phyloP scores from a whole-genome alignment of 306 rosid species.

The Prunus salicina region DNA sequence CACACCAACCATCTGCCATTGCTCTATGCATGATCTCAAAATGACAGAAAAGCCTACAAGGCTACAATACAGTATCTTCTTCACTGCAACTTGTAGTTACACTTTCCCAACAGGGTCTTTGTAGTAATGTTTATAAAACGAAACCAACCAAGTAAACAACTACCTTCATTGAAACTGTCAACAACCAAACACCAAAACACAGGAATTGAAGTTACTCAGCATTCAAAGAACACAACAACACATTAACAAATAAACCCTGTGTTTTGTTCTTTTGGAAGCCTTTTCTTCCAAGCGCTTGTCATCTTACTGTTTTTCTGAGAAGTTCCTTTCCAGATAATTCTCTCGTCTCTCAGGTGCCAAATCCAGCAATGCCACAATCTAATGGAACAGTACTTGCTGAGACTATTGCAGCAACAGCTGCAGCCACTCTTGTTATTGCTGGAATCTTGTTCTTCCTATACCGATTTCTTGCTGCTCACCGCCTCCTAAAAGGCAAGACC shows the following conservation, averaged over 20 bases:
- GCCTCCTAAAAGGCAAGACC: slow-evolving; percentile 24
- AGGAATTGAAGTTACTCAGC: neutral
- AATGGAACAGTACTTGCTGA: slow-evolving; percentile 29
- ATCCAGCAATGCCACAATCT: slow-evolving; percentile 34
- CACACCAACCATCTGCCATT: slow-evolving; percentile 14
- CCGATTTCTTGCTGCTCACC: slow-evolving; percentile 26
- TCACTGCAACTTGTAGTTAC: neutral
- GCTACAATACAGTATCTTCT: neutral
- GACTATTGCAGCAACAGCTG: slow-evolving; percentile 57
- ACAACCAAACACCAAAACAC: slow-evolving; percentile 16
- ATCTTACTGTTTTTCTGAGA: neutral
- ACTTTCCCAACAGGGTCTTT: slow-evolving; percentile 1
- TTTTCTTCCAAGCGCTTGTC: neutral
- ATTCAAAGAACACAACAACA: neutral
- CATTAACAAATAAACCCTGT: neutral
- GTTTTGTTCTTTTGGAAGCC: neutral
- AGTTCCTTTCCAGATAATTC: neutral
- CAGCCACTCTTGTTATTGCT: slow-evolving; percentile 30
- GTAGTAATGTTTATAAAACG: slow-evolving; percentile 10
- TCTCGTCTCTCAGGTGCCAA: neutral
- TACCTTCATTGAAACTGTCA: slow-evolving; percentile 52
- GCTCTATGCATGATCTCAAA: neutral
- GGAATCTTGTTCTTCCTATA: slow-evolving; percentile 40
- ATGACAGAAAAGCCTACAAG: neutral
- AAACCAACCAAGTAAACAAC: slow-evolving; percentile 34